Evolutionary conservation across 768 basidiomycete species (phyloP).

Genomic region (Udeniomyces megalosporus): DNA sequence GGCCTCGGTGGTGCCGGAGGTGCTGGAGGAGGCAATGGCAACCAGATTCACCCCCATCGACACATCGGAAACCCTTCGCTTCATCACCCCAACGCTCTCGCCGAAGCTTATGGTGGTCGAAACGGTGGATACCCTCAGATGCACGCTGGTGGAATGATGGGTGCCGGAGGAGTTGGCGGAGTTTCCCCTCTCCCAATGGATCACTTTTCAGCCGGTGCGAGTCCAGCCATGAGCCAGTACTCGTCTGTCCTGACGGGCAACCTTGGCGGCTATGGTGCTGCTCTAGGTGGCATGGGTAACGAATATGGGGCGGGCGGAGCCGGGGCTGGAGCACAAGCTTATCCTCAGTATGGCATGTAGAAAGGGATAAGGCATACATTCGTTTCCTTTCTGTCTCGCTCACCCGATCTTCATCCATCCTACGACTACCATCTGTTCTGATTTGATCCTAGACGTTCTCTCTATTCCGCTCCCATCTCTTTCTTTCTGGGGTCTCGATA

Average conservation of each 20-base stretch:
- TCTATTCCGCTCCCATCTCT: neutral
- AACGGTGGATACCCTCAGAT: too few relatives aligned
- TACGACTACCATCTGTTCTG: neutral
- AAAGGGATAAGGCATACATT: neutral
- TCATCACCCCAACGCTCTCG: constrained; percentile 31
- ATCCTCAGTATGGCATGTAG: neutral
- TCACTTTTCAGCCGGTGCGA: neutral
- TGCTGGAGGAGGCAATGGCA: neutral
- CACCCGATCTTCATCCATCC: neutral
- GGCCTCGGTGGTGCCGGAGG: constrained; percentile 7
- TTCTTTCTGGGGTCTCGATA: neutral
- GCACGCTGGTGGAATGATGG: neutral
- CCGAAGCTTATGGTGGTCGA: constrained; percentile 27
- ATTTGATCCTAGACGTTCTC: neutral
- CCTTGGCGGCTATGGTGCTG: too few relatives aligned
- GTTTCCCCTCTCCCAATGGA: neutral
- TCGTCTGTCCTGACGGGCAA: too few relatives aligned
- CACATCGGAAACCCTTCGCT: constrained; percentile 28
- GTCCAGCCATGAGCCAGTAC: neutral
- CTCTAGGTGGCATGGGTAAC: neutral
- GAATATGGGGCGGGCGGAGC: neutral
- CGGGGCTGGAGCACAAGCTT: neutral
- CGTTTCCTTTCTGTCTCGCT: neutral
- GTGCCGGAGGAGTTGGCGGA: neutral
- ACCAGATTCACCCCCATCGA: constrained; percentile 19